phyloP scores from a whole-genome alignment of 345 rosid species.

The Euphorbia tirucalli region DNA sequence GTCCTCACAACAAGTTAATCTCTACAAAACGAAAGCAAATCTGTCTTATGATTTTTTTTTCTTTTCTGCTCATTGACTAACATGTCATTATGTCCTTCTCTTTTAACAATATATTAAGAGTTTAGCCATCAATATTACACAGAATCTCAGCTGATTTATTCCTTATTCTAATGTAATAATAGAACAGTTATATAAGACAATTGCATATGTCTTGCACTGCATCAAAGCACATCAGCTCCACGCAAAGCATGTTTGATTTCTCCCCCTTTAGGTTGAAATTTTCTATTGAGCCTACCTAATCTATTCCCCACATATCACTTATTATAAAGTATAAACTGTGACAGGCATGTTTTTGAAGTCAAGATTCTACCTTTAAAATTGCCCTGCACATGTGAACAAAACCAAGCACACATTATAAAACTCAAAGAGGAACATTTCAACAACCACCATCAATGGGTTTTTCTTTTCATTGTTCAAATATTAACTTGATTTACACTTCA shows the following conservation, averaged over 20 bases:
- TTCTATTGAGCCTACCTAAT: not conserved
- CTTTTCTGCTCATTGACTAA: not conserved
- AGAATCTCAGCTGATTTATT: not conserved
- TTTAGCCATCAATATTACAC: not conserved
- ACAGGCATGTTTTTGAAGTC: not conserved
- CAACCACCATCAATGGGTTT: not conserved
- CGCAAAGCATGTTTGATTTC: no score
- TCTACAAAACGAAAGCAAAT: not conserved
- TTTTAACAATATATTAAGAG: not conserved
- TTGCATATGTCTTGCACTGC: not conserved
- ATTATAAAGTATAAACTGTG: not conserved
- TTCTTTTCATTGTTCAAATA: not conserved
- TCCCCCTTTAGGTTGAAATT: not conserved
- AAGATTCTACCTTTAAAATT: not conserved
- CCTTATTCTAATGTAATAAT: not conserved
- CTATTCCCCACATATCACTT: not conserved
- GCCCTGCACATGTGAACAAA: constrained; percentile 6
- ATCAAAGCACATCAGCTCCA: no score
- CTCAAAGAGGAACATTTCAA: constrained; percentile 8
- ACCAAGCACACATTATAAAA: constrained; percentile 7
- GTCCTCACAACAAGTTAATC: not conserved
- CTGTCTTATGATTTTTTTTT: no score
- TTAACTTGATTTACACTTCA: not conserved
- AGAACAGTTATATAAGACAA: not conserved
- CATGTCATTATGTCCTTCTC: not conserved